Percentiles rank a stretch among this genome's conserved stretches.
Conservation (phyloP, 2,329 filamentous ascomycete genomes). For the Celoporthe dispersa region DNA sequence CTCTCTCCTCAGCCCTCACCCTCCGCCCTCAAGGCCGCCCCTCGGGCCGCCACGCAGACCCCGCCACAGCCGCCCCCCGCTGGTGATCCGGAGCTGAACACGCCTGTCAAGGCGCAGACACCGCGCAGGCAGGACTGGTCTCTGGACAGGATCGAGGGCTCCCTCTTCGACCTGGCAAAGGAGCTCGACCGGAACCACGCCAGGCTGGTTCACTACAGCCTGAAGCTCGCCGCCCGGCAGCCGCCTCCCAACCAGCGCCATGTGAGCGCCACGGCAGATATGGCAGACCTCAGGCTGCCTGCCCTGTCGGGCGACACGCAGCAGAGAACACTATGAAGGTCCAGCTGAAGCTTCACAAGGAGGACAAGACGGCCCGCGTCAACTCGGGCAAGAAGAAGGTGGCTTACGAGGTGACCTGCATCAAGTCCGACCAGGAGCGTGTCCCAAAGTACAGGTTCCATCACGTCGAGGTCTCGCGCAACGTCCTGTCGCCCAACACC, state of each 20-base stretch:
- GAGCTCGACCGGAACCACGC: conserved; percentile 53
- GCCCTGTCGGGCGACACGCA: conserved; percentile 21
- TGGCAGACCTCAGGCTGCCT: conserved; percentile 46
- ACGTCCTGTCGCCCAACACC: conserved; percentile 63
- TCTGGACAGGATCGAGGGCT: conserved; percentile 46
- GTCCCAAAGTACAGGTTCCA: conserved; percentile 64
- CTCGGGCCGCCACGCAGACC: conserved; percentile 15
- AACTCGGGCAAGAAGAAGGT: conserved; percentile 51
- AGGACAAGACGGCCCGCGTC: conserved; percentile 41
- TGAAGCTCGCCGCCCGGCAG: conserved; percentile 49
- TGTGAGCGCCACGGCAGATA: conserved; percentile 51
- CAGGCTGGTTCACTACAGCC: conserved; percentile 48
- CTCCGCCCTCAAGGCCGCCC: background rate
- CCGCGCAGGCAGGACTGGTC: conserved; percentile 47
- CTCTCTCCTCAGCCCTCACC: conserved; percentile 4
- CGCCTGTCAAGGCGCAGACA: conserved; percentile 38
- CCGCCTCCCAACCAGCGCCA: conserved; percentile 44
- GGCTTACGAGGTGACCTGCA: conserved; percentile 47
- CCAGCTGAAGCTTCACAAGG: conserved; percentile 58
- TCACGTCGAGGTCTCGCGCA: conserved; percentile 63
- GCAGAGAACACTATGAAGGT: conserved; percentile 47
- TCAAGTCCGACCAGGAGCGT: conserved; percentile 55
- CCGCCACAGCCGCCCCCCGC: conserved; percentile 14
- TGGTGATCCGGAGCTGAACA: conserved; percentile 29
- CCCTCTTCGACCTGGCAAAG: conserved; percentile 45